phyloP scores from a whole-genome alignment of 202 grass and related monocot genomes.

The Cymbopogon flexuosus region DNA sequence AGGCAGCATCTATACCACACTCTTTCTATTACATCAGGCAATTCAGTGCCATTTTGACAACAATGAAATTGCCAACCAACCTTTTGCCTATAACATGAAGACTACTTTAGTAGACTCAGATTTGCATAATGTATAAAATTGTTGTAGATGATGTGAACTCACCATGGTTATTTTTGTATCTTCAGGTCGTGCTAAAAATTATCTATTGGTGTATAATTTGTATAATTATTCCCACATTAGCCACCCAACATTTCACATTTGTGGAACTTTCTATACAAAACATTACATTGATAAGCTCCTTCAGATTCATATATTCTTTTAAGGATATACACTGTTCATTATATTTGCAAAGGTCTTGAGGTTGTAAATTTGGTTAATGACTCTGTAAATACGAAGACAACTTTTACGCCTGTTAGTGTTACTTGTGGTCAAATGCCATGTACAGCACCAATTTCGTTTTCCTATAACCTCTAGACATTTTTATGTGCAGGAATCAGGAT shows the following conservation, averaged over 20 bases:
- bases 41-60: background rate
- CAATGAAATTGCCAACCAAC: background rate
- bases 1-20: background rate
- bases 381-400: background rate
- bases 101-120: background rate
- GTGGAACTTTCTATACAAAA: background rate
- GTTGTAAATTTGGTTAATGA: background rate
- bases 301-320: background rate
- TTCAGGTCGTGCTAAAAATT: background rate
- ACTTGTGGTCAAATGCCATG: background rate
- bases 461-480: background rate
- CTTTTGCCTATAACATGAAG: background rate
- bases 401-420: background rate
- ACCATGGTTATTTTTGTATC: background rate
- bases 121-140: background rate
- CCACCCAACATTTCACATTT: background rate
- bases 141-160: background rate
- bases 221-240: background rate
- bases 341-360: background rate
- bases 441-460: background rate
- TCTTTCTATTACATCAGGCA: background rate
- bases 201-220: background rate
- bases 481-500: conserved; percentile 17
- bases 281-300: background rate
- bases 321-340: background rate